Evolutionary conservation across 2,329 filamentous ascomycete species (phyloP), one percentile per base, ranked within the genome.

Genomic region (Aspergillus sp.): DNA sequence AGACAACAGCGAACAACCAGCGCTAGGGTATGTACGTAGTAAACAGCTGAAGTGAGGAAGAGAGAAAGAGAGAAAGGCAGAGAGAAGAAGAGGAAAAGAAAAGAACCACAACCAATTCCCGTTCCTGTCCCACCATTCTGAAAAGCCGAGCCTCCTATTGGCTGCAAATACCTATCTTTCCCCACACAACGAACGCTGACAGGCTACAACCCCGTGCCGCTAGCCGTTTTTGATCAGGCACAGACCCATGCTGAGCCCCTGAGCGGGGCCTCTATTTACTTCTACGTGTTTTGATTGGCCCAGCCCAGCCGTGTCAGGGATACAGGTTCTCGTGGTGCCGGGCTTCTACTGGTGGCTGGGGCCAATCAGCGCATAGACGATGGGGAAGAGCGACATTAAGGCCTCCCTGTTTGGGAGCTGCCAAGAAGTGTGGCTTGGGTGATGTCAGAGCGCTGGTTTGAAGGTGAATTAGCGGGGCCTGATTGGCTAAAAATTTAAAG

Each of bases 271-370:
- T 42, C 6, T n/a, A 42, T 42, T 30, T 3, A 12, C 6, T n/a
- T 42, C 9, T 4, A 2, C 4, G 39, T 1, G 7, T 4, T 5
- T 6, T 30, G 1, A 41, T 41, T 41, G 27, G 39, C 1, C 8
- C 3, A 28, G 10, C 2, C 29, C 26, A n/a, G 40, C 40, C 40
- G 40, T 42, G 40, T 42, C 40, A 42, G 40, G 10, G 35, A 6
- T 38, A n/a, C 45, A 43, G 49, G 46, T 5, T 46, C 36, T 54
- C 51, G 52, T 26, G 29, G 53, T 32, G 30, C 6, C 5, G 54
- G 54, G 53, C 53, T 56, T 56, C 48, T 56, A 46, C 48, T 40
- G 43, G 46, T 32, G 30, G 30, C 30, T 32, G 30, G 30, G 8
- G 8, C 30, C 6, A 32, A 32, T 32, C 30, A 32, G 30, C 19